phyloP scores from a whole-genome alignment of 1,284 basidiomycete genomes.

The Malassezia globosa region DNA sequence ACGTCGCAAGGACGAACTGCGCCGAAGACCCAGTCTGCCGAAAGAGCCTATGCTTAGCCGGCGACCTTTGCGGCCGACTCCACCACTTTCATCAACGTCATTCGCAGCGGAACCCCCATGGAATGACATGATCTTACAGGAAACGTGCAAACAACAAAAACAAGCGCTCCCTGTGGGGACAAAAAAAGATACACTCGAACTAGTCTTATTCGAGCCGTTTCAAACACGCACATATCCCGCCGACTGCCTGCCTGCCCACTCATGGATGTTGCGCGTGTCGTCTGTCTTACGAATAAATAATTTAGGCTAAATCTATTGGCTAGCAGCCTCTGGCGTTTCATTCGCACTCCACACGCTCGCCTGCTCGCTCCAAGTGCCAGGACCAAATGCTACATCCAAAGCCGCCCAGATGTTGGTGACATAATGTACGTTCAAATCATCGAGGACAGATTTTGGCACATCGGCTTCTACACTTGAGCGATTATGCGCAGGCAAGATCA shows the following conservation, averaged over 20 bases:
- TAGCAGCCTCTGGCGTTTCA: constrained; percentile 7
- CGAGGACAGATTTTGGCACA: constrained; percentile 39
- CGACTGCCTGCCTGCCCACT: too few species aligned
- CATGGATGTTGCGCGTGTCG: not conserved
- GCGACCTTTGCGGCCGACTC: not conserved
- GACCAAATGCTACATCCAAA: constrained; percentile 41
- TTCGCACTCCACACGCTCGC: constrained; percentile 24
- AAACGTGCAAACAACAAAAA: too few species aligned
- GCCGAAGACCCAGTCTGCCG: not conserved
- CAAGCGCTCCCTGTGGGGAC: too few species aligned
- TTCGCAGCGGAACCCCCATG: too few species aligned
- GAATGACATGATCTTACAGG: constrained; percentile 2
- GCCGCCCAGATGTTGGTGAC: constrained; percentile 44
- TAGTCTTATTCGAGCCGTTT: too few species aligned
- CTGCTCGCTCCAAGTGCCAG: constrained; percentile 36
- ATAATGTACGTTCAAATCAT: constrained; percentile 43
- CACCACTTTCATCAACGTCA: not conserved
- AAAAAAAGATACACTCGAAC: too few species aligned
- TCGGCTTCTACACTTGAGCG: constrained; percentile 45
- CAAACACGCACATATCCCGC: too few species aligned
- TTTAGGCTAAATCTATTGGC: constrained; percentile 7
- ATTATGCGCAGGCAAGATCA: constrained; percentile 44
- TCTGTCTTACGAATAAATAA: not conserved
- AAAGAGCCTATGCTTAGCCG: not conserved
- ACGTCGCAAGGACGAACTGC: not conserved